A percentile compares a stretch with the other conserved stretches of the same genome.
These are phyloP conservation scores for Sporothrix pallida DNA, from an alignment of 2,329 filamentous ascomycete genomes.

Conservation along the genomic window DNA sequence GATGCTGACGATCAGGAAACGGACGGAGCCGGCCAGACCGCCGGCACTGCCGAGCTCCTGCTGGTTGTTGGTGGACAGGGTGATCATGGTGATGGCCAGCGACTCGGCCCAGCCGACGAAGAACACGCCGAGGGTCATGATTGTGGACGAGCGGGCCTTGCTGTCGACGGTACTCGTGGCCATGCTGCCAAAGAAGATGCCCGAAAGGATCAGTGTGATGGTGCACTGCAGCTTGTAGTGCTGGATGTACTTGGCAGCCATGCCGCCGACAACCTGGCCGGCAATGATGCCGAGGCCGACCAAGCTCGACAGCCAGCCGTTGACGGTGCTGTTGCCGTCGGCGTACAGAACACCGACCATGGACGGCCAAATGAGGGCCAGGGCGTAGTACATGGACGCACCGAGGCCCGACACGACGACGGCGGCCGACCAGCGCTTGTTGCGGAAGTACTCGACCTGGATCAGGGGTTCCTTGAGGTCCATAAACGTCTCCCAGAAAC, in stretches of 20 bases:
- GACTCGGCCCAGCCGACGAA: conserved; percentile 48
- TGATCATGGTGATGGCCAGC: conserved; percentile 46
- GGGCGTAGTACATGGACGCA: conserved; percentile 48
- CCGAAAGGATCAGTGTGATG: conserved; percentile 41
- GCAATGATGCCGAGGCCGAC: conserved; percentile 43
- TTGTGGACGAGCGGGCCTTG: conserved; percentile 39
- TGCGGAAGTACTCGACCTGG: conserved; percentile 47
- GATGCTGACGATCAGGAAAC: conserved; percentile 46
- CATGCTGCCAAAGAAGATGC: conserved; percentile 44
- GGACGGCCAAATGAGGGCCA: conserved; percentile 48
- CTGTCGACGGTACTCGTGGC: conserved; percentile 43
- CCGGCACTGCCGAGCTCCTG: conserved; percentile 45
- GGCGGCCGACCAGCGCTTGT: conserved; percentile 45
- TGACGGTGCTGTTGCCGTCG: conserved; percentile 39
- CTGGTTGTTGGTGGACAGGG: conserved; percentile 46
- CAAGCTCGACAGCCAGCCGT: conserved; percentile 41
- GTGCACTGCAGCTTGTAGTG: conserved; percentile 46
- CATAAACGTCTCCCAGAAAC: conserved; percentile 32
- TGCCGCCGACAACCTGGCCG: conserved; percentile 42
- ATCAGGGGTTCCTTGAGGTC: conserved; percentile 46
- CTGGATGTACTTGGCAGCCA: conserved; percentile 41
- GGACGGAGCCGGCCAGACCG: conserved; percentile 47
- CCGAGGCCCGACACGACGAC: conserved; percentile 46
- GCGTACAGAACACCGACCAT: conserved; percentile 46
- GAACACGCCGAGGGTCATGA: conserved; percentile 45